Percentiles rank a stretch among this genome's conserved stretches.
Evolutionary conservation across 768 basidiomycete species (phyloP).

Genomic region (Trametes punicea): DNA sequence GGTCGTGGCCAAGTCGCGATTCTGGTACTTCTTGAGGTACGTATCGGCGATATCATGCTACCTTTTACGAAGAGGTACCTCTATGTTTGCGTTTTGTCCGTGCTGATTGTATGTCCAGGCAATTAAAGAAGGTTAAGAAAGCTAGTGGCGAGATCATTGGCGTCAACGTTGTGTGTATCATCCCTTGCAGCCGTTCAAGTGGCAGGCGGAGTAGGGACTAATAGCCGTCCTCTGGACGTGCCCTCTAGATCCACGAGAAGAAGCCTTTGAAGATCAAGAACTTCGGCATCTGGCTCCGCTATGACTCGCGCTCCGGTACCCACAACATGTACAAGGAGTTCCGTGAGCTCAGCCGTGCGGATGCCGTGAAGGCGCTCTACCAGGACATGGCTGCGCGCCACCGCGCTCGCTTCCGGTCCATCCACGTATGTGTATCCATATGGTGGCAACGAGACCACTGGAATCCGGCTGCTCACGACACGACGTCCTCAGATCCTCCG

Average conservation of each 20-base stretch:
- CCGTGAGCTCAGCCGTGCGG: constrained; percentile 91
- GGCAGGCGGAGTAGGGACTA: constrained; percentile 73
- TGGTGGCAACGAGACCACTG: neutral
- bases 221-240: constrained; percentile 28
- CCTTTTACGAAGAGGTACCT: neutral
- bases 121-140: constrained; percentile 99
- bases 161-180: constrained; percentile 88
- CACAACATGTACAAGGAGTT: constrained; percentile 99
- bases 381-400: constrained; percentile 99
- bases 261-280: constrained; percentile 98
- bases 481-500: constrained; percentile 77
- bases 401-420: constrained; percentile 98
- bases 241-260: constrained; percentile 89
- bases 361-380: constrained; percentile 95
- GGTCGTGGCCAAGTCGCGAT: constrained; percentile 97
- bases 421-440: constrained; percentile 64
- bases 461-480: neutral
- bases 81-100: neutral
- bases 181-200: constrained; percentile 74
- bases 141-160: constrained; percentile 98
- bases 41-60: constrained; percentile 22
- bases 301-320: constrained; percentile 98
- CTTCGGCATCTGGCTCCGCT: constrained; percentile 99
- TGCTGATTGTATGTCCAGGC: constrained; percentile 42
- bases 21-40: constrained; percentile 98